A percentile compares a stretch with the other conserved stretches of the same genome.
Conservation (phyloP, 352 stramenopile species). For the Globisporangium carolinianum region DNA sequence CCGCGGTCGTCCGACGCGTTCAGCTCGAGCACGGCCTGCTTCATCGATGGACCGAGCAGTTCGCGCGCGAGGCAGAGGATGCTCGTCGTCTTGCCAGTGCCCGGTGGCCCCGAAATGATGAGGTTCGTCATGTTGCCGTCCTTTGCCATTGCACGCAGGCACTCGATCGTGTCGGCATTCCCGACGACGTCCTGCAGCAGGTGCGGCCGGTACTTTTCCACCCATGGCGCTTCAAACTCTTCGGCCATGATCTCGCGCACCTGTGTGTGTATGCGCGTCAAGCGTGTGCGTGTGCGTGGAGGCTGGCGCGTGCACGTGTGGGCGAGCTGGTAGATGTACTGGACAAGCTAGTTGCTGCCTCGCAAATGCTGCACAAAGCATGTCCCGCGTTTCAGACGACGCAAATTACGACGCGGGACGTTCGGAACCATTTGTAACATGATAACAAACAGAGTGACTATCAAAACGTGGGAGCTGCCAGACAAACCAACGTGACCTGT, state of each 20-base stretch:
- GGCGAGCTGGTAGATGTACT: no score
- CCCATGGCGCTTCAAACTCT: conserved; percentile 92
- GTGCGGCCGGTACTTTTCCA: conserved; percentile 97
- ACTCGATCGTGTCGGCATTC: conserved; percentile 95
- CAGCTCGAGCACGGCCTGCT: conserved; percentile 95
- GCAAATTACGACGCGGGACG: no score
- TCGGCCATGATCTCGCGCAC: conserved; percentile 34
- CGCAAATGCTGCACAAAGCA: no score
- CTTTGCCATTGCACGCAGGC: conserved; percentile 92
- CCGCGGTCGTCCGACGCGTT: conserved; percentile 97
- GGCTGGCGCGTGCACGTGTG: no score
- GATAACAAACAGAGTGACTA: no score
- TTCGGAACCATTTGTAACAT: no score
- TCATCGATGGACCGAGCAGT: conserved; percentile 75
- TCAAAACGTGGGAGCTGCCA: no score
- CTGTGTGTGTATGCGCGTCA: no score
- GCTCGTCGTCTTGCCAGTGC: conserved; percentile 92
- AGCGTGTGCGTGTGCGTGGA: no score
- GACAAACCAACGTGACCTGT: no score
- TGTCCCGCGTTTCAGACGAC: no score
- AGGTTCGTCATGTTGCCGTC: conserved; percentile 99
- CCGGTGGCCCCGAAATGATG: conserved; percentile 93
- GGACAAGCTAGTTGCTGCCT: no score
- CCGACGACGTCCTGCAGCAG: conserved; percentile 94
- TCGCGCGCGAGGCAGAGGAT: conserved; percentile 88